Evolutionary conservation across 1,284 basidiomycete genomes (phyloP).

Genomic region (Cutaneotrichosporon sp.): DNA sequence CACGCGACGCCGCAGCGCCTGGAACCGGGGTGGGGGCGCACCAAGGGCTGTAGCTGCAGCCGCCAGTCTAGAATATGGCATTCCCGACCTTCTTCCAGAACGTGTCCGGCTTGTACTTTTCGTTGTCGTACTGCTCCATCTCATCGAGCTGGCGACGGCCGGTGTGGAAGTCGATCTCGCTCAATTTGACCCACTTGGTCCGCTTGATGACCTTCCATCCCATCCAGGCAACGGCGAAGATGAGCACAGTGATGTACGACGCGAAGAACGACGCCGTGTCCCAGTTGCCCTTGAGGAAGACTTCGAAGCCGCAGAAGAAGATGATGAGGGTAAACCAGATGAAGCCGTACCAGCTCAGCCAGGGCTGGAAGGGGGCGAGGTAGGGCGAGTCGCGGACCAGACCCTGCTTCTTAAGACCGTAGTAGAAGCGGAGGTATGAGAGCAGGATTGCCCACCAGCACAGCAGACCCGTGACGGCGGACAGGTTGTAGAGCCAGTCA

Average conservation of each 20-base stretch:
- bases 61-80: conserved; percentile 27
- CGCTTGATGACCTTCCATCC: conserved; percentile 58
- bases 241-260: conserved; percentile 45
- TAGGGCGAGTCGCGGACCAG: conserved; percentile 56
- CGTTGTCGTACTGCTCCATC: conserved; percentile 51
- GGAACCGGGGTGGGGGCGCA: no score
- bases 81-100: conserved; percentile 24
- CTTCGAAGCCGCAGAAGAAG: conserved; percentile 46
- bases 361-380: conserved; percentile 44
- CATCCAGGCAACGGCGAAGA: conserved; percentile 53
- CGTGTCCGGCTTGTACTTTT: conserved; percentile 24
- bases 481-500: conserved; percentile 62
- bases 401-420: conserved; percentile 58
- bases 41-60: no score
- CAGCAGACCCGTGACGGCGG: conserved; percentile 64
- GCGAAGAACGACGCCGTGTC: conserved; percentile 41
- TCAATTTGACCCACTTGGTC: conserved; percentile 54
- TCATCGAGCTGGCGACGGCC: conserved; percentile 60
- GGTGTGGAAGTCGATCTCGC: conserved; percentile 61
- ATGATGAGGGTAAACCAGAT: conserved; percentile 39
- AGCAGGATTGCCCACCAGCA: conserved; percentile 65
- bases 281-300: conserved; percentile 61
- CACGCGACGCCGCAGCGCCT: no score
- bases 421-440: conserved; percentile 69
- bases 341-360: conserved; percentile 20